Conservation (phyloP, 331 rosid genomes). For the Cucumis variabilis region DNA sequence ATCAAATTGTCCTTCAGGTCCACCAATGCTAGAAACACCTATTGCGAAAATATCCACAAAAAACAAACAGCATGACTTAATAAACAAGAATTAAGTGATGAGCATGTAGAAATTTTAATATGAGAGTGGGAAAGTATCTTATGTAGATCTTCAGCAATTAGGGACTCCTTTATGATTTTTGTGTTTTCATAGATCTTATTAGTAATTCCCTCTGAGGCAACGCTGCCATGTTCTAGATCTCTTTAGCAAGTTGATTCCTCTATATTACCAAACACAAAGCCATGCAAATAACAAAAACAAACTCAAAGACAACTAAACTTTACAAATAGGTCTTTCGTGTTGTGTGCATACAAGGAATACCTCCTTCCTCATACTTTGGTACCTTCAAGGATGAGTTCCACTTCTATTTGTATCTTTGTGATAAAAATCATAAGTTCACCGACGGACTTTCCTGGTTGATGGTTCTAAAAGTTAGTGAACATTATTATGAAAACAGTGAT, state of each 20-base stretch:
- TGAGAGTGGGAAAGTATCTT: too few species aligned
- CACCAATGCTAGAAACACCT: too few species aligned
- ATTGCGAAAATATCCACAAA: too few species aligned
- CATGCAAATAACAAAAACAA: neutral
- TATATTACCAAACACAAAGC: neutral
- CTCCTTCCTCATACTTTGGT: slow-evolving; percentile 17
- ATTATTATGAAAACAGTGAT: slow-evolving; percentile 25
- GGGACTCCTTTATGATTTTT: too few species aligned
- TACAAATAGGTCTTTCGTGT: neutral
- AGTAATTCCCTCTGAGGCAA: too few species aligned
- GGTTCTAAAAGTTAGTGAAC: slow-evolving; percentile 23
- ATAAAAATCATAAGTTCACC: slow-evolving; percentile 64
- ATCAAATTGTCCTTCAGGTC: too few species aligned
- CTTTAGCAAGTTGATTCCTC: slow-evolving; percentile 21
- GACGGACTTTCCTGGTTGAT: slow-evolving; percentile 82
- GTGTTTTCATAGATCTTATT: too few species aligned
- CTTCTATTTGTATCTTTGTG: slow-evolving; percentile 33
- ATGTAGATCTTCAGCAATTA: too few species aligned
- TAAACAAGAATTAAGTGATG: too few species aligned
- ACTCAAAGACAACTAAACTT: neutral
- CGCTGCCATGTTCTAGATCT: neutral
- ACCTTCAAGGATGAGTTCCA: slow-evolving; percentile 25
- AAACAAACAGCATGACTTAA: too few species aligned
- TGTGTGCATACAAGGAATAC: slow-evolving; percentile 9
- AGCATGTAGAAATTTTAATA: too few species aligned